A percentile compares a stretch with the other conserved stretches of the same genome.
These are phyloP conservation scores for Rhodocollybia butyracea DNA, from an alignment of 768 basidiomycete species.

Conservation along the genomic window DNA sequence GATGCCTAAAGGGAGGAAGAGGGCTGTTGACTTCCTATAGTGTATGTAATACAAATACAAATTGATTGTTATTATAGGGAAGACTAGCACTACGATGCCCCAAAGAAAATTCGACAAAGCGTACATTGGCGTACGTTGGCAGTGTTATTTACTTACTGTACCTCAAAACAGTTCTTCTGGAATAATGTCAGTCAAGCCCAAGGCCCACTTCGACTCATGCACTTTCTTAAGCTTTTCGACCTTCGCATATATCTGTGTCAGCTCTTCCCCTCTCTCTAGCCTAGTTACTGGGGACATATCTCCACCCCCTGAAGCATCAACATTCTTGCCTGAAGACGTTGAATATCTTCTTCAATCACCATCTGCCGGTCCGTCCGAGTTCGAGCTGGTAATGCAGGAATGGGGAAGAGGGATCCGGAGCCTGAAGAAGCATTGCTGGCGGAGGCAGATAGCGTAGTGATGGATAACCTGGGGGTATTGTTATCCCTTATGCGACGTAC, in stretches of 20 bases:
- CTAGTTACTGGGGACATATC: not conserved
- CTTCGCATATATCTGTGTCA: conserved; percentile 1
- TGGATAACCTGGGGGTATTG: not conserved
- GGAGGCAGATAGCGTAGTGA: not conserved
- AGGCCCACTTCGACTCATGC: conserved; percentile 6
- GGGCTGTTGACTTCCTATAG: conserved; percentile 74
- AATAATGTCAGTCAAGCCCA: conserved; percentile 3
- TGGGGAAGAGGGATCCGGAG: not conserved
- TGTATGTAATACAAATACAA: no score
- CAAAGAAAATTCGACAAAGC: no score
- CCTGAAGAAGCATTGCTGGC: not conserved
- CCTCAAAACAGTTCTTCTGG: no score
- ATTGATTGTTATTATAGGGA: no score
- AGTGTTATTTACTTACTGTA: no score
- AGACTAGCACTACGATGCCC: no score
- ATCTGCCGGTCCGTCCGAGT: conserved; percentile 4
- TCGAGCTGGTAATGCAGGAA: conserved; percentile 4
- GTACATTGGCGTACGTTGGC: no score
- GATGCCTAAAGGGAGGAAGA: conserved; percentile 50
- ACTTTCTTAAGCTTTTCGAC: conserved; percentile 1
- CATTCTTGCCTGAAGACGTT: conserved; percentile 3
- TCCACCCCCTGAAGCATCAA: conserved; percentile 1
- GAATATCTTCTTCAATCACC: conserved; percentile 5
- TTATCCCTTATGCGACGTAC: not conserved
- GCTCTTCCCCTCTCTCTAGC: not conserved